Base-by-base conservation (phyloP, 2,329 filamentous ascomycete genomes). In the Epicoccum sorghinum region DNA sequence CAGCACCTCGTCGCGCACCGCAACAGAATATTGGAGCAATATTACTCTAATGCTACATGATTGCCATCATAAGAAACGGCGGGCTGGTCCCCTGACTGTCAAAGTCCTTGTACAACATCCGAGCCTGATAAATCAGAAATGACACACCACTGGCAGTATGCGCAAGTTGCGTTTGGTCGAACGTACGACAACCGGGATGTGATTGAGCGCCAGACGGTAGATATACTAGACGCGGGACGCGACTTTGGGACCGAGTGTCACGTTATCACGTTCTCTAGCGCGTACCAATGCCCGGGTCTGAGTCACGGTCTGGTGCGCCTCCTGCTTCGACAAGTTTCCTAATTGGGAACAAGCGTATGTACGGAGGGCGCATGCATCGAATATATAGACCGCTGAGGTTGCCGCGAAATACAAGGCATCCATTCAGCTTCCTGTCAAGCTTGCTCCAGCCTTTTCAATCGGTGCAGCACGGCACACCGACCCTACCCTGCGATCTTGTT, bases 1-100 rank as follows among this genome's bases (percentile, higher is more conserved):
- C 78, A 79, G 6, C 87, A 86, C 63, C 78, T 97, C 58, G 83
- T 89, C 52, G 77, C 74, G 66, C 89, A 93, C 77, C 80, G 84
- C 49, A 76, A 85, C 60, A 81, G 83, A 68, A 78, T 91, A 55
- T 68, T 84, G 13, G 65, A 72, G 43, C 71, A 67, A 55, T 87
- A 82, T 65, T 88, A 78, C 69, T 33, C 61, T 0, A 38, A 51
- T n/a, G 30, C 30, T 7, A 42, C 51, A 22, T 66, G 52, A 51
- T 4, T 7, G 24, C 7, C 44, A 40, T 12, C 36, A 29, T 32
- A 6, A 8, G 8, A 30, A 33, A 18, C 14, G 23, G 9, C 14
- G 18, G 12, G 30, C n/a, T 46, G 22, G 30, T 23, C 13, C 22
- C 32, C 7, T 6, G 32, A 44, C 13, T 50, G 52, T 55, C 18